phyloP scores from a whole-genome alignment of 805 yeast species.

The Hanseniaspora meyeri region DNA sequence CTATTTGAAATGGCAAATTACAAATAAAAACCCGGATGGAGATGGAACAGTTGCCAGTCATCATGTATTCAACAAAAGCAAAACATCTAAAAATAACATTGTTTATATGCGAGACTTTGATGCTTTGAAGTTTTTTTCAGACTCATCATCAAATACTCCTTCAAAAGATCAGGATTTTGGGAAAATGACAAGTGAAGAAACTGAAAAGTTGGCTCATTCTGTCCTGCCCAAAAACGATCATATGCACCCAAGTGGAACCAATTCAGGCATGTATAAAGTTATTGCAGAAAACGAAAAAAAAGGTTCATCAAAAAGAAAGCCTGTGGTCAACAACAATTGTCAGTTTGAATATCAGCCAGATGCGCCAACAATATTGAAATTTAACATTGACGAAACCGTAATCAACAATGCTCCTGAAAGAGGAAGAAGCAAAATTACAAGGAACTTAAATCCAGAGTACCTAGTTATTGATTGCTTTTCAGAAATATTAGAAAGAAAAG shows the following conservation, averaged over 20 bases:
- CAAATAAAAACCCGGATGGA: constrained; percentile 29
- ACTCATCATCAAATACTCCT: neutral
- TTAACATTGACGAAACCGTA: constrained; percentile 29
- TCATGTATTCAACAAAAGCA: constrained; percentile 31
- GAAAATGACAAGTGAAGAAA: neutral
- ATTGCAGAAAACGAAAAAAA: constrained; percentile 21
- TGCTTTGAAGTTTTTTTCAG: constrained; percentile 4
- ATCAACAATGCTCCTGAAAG: neutral
- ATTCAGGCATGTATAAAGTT: constrained; percentile 11
- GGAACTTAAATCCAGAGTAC: constrained; percentile 27
- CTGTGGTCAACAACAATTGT: constrained; percentile 42
- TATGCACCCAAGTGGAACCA: constrained; percentile 12
- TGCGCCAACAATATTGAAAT: constrained; percentile 30
- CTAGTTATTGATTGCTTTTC: constrained; percentile 36
- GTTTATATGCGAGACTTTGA: constrained; percentile 13
- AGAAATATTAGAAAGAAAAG: constrained; percentile 24
- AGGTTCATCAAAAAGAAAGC: constrained; percentile 32
- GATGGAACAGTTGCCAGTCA: constrained; percentile 19
- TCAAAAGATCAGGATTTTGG: neutral
- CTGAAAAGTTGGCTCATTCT: neutral
- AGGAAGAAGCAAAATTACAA: constrained; percentile 14
- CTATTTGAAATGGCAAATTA: constrained; percentile 49
- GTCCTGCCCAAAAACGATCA: constrained; percentile 4
- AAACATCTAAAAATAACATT: constrained; percentile 21
- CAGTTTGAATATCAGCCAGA: constrained; percentile 34